phyloP scores from a whole-genome alignment of 352 stramenopile genomes.

The Phytophthora vignae region DNA sequence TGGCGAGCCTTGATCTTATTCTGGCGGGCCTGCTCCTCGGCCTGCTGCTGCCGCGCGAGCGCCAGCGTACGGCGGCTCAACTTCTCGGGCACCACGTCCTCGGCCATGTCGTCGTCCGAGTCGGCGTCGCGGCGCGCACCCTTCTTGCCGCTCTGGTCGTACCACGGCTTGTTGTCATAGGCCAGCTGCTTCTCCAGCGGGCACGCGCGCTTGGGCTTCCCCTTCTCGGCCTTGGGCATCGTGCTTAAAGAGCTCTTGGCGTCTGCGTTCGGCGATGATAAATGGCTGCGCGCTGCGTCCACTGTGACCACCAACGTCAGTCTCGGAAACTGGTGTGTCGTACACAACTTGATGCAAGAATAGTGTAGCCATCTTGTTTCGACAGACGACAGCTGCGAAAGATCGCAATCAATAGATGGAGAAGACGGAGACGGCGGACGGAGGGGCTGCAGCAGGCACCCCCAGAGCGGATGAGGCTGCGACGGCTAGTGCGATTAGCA shows the following conservation, averaged over 20 bases:
- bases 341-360: slow-evolving; percentile 1
- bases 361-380: slow-evolving; percentile 15
- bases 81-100: slow-evolving; percentile 82
- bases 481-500: slow-evolving; percentile 27
- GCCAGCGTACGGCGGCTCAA: slow-evolving; percentile 84
- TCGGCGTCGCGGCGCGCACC: slow-evolving; percentile 45
- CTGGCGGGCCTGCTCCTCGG: slow-evolving; percentile 68
- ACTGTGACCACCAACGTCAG: slow-evolving; percentile 36
- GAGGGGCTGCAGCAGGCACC: too few relatives aligned
- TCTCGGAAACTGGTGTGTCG: slow-evolving; percentile 1
- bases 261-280: slow-evolving; percentile 15
- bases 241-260: slow-evolving; percentile 12
- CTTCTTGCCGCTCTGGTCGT: slow-evolving; percentile 54
- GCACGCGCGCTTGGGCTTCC: slow-evolving; percentile 86
- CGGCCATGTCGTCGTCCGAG: slow-evolving; percentile 67
- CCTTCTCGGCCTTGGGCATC: slow-evolving; percentile 79
- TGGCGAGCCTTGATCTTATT: slow-evolving; percentile 47
- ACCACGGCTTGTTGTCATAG: slow-evolving; percentile 89
- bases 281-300: slow-evolving; percentile 38
- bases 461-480: slow-evolving; percentile 27
- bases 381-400: slow-evolving; percentile 4
- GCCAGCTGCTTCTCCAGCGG: slow-evolving; percentile 89
- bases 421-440: background rate
- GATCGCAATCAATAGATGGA: slow-evolving; percentile 18
- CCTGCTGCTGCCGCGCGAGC: slow-evolving; percentile 81